Evolutionary conservation across 2,329 filamentous ascomycete genomes (phyloP).

Genomic region (Penicillium sp.): DNA sequence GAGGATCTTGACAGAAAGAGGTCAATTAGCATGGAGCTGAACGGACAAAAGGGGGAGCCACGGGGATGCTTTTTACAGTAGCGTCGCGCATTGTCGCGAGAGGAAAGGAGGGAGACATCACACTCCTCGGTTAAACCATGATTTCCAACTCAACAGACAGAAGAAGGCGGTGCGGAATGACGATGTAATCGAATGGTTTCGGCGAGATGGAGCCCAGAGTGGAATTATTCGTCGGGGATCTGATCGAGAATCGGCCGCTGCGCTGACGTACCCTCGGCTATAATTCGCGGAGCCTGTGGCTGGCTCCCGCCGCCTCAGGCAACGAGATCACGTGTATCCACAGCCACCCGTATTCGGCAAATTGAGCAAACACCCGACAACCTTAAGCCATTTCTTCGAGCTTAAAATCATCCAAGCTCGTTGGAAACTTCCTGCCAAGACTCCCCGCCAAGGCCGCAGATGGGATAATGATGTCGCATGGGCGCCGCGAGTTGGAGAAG

Average conservation of each 20-base stretch:
- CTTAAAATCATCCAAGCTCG: background rate
- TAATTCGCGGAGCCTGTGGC: background rate
- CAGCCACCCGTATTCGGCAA: background rate
- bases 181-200: conserved; percentile 12
- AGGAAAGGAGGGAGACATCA: conserved; percentile 30
- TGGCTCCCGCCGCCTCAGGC: background rate
- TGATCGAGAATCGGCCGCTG: conserved; percentile 10
- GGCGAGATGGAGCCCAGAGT: conserved; percentile 7
- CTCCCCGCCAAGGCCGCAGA: no score
- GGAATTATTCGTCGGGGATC: conserved; percentile 18
- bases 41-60: background rate
- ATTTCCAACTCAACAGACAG: conserved; percentile 15
- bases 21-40: conserved; percentile 13
- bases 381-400: background rate
- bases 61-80: conserved; percentile 32
- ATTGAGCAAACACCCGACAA: background rate
- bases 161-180: conserved; percentile 5
- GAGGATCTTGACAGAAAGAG: conserved; percentile 27
- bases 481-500: background rate
- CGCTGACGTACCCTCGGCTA: conserved; percentile 29
- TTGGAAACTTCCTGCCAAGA: no score
- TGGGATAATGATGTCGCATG: no score
- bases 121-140: conserved; percentile 30
- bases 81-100: conserved; percentile 36
- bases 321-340: background rate